Conservation (phyloP, 257 asterid genomes). For the Solanum infundibuliforme region DNA sequence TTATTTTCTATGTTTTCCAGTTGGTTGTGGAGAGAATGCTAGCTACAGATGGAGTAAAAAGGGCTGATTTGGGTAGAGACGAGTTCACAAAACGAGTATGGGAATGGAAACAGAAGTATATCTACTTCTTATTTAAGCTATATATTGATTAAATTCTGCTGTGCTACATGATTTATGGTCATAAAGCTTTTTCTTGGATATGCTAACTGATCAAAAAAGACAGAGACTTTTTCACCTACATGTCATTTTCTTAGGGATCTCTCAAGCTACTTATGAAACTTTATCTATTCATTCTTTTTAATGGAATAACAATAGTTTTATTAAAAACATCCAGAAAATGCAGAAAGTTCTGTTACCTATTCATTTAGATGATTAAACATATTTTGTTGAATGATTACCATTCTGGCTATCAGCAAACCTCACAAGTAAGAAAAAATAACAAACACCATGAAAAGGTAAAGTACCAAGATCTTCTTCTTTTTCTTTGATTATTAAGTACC, state of each 20-base stretch:
- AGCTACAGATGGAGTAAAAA: conserved; percentile 78
- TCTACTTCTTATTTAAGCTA: conserved; percentile 7
- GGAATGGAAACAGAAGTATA: conserved; percentile 98
- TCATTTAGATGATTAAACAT: neutral
- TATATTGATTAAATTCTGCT: neutral
- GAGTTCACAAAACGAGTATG: conserved; percentile 88
- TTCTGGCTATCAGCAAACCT: neutral
- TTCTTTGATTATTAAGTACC: neutral
- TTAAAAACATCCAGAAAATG: neutral
- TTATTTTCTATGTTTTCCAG: conserved; percentile 28
- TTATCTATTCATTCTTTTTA: neutral
- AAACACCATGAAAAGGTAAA: neutral
- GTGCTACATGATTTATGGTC: neutral
- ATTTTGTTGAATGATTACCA: neutral
- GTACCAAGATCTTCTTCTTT: neutral
- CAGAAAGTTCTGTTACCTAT: neutral
- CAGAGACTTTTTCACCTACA: neutral
- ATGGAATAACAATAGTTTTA: neutral
- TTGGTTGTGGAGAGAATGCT: conserved; percentile 98
- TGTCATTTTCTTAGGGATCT: neutral
- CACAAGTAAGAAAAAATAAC: neutral
- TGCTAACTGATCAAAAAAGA: neutral
- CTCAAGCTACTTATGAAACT: neutral
- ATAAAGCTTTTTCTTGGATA: neutral
- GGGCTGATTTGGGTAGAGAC: conserved; percentile 85